Evolutionary conservation across 2,329 filamentous ascomycete species (phyloP).

Genomic region (Apiospora kogelbergensis): DNA sequence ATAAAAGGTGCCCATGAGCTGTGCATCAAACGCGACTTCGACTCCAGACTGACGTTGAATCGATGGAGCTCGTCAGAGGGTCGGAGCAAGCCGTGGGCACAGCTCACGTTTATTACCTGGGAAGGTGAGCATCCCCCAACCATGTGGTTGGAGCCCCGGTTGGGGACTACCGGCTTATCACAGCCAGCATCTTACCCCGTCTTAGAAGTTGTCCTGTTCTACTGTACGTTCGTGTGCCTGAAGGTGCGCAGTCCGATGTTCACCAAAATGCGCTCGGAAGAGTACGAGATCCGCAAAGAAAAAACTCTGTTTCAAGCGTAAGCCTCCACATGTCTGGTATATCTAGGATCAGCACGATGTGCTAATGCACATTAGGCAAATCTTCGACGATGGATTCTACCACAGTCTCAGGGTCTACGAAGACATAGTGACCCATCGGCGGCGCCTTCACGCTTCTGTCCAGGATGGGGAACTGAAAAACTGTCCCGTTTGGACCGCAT

Average conservation of each 20-base stretch:
- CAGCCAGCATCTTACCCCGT: background rate
- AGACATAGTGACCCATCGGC: conserved; percentile 46
- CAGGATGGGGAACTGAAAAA: conserved; percentile 53
- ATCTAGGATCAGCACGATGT: background rate
- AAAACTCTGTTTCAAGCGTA: conserved; percentile 57
- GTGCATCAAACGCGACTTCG: conserved; percentile 48
- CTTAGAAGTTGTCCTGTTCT: conserved; percentile 59
- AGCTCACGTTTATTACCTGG: conserved; percentile 58
- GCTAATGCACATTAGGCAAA: conserved; percentile 41
- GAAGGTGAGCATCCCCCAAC: conserved; percentile 45
- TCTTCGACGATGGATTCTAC: conserved; percentile 53
- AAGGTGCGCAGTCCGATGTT: conserved; percentile 52
- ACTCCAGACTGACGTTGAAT: conserved; percentile 46
- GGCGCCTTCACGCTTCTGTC: conserved; percentile 57
- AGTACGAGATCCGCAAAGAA: conserved; percentile 50
- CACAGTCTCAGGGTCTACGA: conserved; percentile 56
- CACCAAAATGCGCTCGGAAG: conserved; percentile 41
- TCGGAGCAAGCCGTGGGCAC: conserved; percentile 52
- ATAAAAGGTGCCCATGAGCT: conserved; percentile 55
- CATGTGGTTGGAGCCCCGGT: background rate
- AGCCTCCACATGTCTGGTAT: conserved; percentile 20
- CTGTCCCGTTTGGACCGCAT: conserved; percentile 65
- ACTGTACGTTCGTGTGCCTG: conserved; percentile 57
- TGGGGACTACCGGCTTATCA: background rate
- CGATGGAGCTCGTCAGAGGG: conserved; percentile 48